Evolutionary conservation across 495 filamentous ascomycete species (phyloP).

Genomic region (Neurospora sp.): DNA sequence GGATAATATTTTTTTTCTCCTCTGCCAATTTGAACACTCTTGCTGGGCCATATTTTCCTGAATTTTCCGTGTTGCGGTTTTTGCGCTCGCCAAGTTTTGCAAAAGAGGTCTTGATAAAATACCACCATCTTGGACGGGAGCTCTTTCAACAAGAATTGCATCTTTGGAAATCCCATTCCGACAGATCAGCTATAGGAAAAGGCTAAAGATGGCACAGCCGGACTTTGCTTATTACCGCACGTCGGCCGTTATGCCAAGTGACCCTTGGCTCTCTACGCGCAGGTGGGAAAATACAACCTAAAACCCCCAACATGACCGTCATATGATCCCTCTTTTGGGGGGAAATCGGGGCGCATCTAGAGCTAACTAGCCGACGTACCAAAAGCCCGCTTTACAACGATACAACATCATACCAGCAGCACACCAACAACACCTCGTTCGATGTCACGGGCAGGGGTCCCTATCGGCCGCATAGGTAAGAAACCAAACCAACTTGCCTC

Average conservation of each 20-base stretch:
- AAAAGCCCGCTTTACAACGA: slow-evolving; percentile 35
- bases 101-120: slow-evolving; percentile 4
- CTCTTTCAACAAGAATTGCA: slow-evolving; percentile 2
- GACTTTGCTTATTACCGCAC: slow-evolving; percentile 34
- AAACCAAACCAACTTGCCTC: slow-evolving; percentile 5
- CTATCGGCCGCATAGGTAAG: slow-evolving; percentile 38
- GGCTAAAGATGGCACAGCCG: slow-evolving; percentile 28
- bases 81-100: slow-evolving; percentile 8
- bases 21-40: slow-evolving; percentile 5
- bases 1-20: slow-evolving; percentile 7
- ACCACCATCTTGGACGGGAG: slow-evolving; percentile 2
- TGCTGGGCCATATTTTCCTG: slow-evolving; percentile 2
- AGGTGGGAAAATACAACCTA: slow-evolving; percentile 31
- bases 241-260: slow-evolving; percentile 28
- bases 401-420: slow-evolving; percentile 11
- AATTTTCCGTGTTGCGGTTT: slow-evolving; percentile 11
- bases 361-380: slow-evolving; percentile 18
- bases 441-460: slow-evolving; percentile 23
- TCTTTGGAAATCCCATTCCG: slow-evolving; percentile 5
- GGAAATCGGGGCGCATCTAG: slow-evolving; percentile 9
- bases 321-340: neutral
- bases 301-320: neutral
- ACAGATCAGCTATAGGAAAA: neutral
- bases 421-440: slow-evolving; percentile 11
- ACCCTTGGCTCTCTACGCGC: slow-evolving; percentile 34